Evolutionary conservation across 352 stramenopile species (phyloP).

Genomic region (Pythium insidiosum): DNA sequence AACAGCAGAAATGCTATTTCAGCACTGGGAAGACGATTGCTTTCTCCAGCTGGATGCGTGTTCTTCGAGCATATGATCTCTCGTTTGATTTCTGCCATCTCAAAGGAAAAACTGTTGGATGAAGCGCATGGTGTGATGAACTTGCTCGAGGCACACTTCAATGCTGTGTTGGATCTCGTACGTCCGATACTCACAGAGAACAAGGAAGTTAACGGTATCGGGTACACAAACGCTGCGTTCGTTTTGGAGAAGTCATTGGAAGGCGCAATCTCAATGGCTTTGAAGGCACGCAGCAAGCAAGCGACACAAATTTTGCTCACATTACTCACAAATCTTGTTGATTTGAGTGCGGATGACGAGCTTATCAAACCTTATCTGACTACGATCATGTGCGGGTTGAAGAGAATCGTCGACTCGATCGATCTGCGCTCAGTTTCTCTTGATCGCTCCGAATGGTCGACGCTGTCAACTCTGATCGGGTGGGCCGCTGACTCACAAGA

Average conservation of each 20-base stretch:
- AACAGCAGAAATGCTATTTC: neutral
- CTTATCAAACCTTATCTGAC: conserved; percentile 54
- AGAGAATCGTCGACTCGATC: conserved; percentile 12
- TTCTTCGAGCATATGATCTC: conserved; percentile 59
- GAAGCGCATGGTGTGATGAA: conserved; percentile 33
- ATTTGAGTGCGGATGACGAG: conserved; percentile 50
- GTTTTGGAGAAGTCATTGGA: conserved; percentile 56
- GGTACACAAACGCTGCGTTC: conserved; percentile 59
- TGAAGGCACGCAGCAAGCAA: conserved; percentile 28
- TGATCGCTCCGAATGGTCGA: conserved; percentile 46
- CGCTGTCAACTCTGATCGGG: conserved; percentile 50
- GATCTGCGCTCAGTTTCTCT: conserved; percentile 9
- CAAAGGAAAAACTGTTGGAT: conserved; percentile 20
- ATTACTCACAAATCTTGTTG: conserved; percentile 41
- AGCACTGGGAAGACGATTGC: conserved; percentile 8
- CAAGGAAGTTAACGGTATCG: conserved; percentile 25
- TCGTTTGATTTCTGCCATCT: conserved; percentile 8
- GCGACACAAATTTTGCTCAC: conserved; percentile 22
- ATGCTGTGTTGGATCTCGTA: conserved; percentile 30
- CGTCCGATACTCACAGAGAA: conserved; percentile 34
- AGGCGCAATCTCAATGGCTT: conserved; percentile 38
- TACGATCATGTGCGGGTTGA: conserved; percentile 40
- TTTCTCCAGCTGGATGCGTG: conserved; percentile 56
- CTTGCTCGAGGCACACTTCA: conserved; percentile 43
- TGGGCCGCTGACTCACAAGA: conserved; percentile 35